Conservation (phyloP, 768 basidiomycete genomes). For the Panellus pusillus region DNA sequence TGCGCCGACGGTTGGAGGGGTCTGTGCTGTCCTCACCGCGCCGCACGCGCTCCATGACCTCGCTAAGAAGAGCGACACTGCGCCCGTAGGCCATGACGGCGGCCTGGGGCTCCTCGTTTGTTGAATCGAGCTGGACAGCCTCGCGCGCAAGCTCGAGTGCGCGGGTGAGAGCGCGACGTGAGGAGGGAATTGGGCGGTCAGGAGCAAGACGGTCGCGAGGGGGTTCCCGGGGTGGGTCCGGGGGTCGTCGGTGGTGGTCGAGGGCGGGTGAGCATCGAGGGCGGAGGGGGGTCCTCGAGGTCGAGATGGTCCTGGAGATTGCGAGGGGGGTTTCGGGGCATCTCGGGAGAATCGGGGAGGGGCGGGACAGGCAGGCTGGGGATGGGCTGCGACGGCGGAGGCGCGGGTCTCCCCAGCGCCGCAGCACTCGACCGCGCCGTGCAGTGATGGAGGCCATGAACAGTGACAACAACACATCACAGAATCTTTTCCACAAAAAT, state of each 20-base stretch:
- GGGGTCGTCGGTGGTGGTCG: constrained; percentile 37
- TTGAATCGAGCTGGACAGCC: constrained; percentile 85
- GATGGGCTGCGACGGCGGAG: constrained; percentile 75
- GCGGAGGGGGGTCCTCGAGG: constrained; percentile 25
- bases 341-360: constrained; percentile 16
- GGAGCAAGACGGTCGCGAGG: constrained; percentile 35
- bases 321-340: constrained; percentile 18
- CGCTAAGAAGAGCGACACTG: constrained; percentile 82
- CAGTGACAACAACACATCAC: not conserved
- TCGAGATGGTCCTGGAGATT: constrained; percentile 23
- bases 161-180: constrained; percentile 80
- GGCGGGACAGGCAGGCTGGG: constrained; percentile 55
- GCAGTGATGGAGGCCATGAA: not conserved
- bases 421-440: constrained; percentile 73
- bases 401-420: constrained; percentile 62
- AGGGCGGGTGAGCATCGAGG: constrained; percentile 19
- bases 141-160: constrained; percentile 88
- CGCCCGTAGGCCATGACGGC: constrained; percentile 88
- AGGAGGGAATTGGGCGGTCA: constrained; percentile 60
- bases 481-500: not conserved
- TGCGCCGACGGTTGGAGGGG: constrained; percentile 46
- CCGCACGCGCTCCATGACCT: constrained; percentile 91
- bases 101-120: constrained; percentile 84
- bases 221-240: constrained; percentile 38
- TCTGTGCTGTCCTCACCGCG: constrained; percentile 82